Percentiles rank a stretch among this genome's conserved stretches.
phyloP scores from a whole-genome alignment of 164 flowering plant genomes.

The Euptelea pleiosperma region DNA sequence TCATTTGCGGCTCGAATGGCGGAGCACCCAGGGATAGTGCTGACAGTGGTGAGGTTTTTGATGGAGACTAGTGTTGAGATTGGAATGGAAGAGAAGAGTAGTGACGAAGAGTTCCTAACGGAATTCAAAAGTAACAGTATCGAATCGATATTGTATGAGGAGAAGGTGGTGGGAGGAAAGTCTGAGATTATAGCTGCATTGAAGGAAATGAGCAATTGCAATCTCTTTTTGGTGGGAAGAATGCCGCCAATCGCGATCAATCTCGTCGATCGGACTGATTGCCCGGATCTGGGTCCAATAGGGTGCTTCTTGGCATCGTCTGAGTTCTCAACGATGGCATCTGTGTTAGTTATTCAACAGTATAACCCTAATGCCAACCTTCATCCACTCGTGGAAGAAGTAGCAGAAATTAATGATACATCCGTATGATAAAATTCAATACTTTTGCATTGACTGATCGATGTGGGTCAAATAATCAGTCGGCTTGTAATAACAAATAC shows the following conservation, averaged over 20 bases:
- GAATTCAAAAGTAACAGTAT: slow-evolving; percentile 5
- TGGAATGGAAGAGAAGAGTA: slow-evolving; percentile 11
- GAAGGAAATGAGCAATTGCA: slow-evolving; percentile 28
- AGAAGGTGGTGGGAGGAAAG: slow-evolving; percentile 23
- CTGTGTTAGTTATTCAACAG: slow-evolving; percentile 22
- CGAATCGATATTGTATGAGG: slow-evolving; percentile 24
- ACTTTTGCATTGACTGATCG: too few species aligned
- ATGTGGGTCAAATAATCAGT: too few species aligned
- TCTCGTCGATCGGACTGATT: slow-evolving; percentile 23
- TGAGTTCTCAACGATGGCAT: slow-evolving; percentile 21
- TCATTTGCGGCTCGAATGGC: slow-evolving; percentile 42
- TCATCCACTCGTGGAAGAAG: not conserved
- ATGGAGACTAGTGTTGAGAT: slow-evolving; percentile 1
- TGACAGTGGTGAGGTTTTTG: slow-evolving; percentile 28
- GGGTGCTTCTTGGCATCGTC: slow-evolving; percentile 39
- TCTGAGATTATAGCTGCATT: slow-evolving; percentile 23
- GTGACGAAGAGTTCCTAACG: slow-evolving; percentile 17
- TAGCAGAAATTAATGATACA: too few species aligned
- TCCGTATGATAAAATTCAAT: too few species aligned
- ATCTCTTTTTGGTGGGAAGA: slow-evolving; percentile 50
- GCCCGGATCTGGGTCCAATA: slow-evolving; percentile 45
- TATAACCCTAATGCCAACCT: slow-evolving; percentile 7
- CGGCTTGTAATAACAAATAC: too few species aligned
- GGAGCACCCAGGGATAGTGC: slow-evolving; percentile 51
- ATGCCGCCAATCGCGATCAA: slow-evolving; percentile 22